Conservation (phyloP, 805 yeast species). For the Sugiyamaella lignohabitans region DNA sequence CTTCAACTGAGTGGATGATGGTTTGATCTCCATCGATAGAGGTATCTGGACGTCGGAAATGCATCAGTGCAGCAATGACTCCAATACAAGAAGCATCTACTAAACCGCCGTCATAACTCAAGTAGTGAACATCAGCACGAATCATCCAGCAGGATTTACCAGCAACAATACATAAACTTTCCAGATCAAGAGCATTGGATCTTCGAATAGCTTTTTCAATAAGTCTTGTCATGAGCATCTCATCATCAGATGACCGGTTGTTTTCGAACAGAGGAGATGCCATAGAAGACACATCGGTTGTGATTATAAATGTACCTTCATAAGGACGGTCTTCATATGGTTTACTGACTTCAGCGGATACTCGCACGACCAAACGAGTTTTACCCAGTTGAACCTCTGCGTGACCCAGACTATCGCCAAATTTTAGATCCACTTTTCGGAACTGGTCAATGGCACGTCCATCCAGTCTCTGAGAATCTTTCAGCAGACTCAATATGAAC, state of each 20-base stretch:
- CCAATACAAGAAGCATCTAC: conserved; percentile 88
- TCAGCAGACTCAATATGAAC: conserved; percentile 56
- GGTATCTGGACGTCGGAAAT: conserved; percentile 78
- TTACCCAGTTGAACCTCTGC: conserved; percentile 73
- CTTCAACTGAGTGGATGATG: conserved; percentile 62
- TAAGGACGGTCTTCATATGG: conserved; percentile 91
- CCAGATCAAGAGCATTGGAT: conserved; percentile 86
- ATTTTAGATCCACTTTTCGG: conserved; percentile 55
- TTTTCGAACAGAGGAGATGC: conserved; percentile 81
- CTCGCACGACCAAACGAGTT: conserved; percentile 63
- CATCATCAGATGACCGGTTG: conserved; percentile 68
- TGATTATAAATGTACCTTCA: conserved; percentile 80
- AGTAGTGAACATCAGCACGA: conserved; percentile 81
- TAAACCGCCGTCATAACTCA: conserved; percentile 88
- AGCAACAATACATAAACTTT: conserved; percentile 81
- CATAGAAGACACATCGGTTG: conserved; percentile 85
- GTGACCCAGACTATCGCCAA: conserved; percentile 65
- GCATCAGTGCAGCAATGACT: conserved; percentile 78
- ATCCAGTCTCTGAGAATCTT: conserved; percentile 54
- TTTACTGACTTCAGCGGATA: conserved; percentile 65
- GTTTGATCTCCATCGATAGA: conserved; percentile 46
- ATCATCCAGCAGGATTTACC: conserved; percentile 89
- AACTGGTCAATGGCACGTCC: conserved; percentile 59
- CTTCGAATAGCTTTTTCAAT: conserved; percentile 89
- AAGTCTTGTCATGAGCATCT: conserved; percentile 69